These are phyloP conservation scores for Lentinula raphanica DNA, from an alignment of 768 basidiomycete species.

Conservation along the genomic window DNA sequence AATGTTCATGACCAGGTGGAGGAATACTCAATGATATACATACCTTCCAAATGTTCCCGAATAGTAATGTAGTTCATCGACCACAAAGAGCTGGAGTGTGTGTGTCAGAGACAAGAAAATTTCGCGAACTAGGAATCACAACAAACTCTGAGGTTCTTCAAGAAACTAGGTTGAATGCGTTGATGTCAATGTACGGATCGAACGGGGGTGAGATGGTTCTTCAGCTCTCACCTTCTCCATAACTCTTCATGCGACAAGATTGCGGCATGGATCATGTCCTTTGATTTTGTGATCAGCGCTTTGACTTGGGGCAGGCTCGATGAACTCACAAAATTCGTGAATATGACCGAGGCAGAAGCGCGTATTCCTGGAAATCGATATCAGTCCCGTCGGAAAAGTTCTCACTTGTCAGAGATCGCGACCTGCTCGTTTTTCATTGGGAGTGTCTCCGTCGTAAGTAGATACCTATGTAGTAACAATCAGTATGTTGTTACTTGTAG, in stretches of 20 bases:
- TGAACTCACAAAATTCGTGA: slow-evolving; percentile 89
- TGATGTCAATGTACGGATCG: background rate
- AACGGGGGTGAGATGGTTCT: slow-evolving; percentile 1
- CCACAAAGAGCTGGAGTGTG: slow-evolving; percentile 55
- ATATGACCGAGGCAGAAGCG: slow-evolving; percentile 70
- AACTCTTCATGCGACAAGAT: slow-evolving; percentile 80
- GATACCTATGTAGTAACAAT: slow-evolving; percentile 39
- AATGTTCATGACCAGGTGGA: background rate
- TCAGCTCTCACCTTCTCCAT: slow-evolving; percentile 61
- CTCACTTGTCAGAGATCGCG: background rate
- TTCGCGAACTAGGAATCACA: background rate
- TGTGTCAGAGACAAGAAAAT: too few species aligned
- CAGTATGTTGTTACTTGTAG: background rate
- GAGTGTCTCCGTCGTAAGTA: slow-evolving; percentile 89
- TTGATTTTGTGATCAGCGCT: background rate
- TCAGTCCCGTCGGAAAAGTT: background rate
- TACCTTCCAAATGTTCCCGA: slow-evolving; percentile 76
- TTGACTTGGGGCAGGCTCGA: background rate
- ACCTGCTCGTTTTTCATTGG: slow-evolving; percentile 62
- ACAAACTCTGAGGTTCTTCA: slow-evolving; percentile 60
- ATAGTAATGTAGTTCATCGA: slow-evolving; percentile 89
- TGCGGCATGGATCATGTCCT: slow-evolving; percentile 85
- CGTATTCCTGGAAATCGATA: slow-evolving; percentile 51
- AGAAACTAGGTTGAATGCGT: slow-evolving; percentile 42
- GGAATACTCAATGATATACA: background rate